Percentiles rank a stretch among this genome's conserved stretches.
These are phyloP conservation scores for Abrus pulchellus DNA, from an alignment of 306 rosid species.

Conservation along the genomic window DNA sequence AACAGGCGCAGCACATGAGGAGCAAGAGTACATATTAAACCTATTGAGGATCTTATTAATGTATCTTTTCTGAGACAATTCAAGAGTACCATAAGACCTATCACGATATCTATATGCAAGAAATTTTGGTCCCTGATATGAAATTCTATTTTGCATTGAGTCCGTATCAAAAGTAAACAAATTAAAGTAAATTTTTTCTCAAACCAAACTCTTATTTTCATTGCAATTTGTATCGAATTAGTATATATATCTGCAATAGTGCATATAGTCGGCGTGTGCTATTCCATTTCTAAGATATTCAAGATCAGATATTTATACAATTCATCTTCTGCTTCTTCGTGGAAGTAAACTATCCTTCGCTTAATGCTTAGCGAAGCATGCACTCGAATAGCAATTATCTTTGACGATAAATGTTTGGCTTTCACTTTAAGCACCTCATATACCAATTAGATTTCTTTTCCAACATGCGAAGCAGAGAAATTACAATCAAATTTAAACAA, in stretches of 20 bases:
- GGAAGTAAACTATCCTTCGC: background rate
- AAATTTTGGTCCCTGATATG: background rate
- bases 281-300: background rate
- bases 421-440: background rate
- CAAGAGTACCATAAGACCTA: no score
- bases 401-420: slow-evolving; percentile 32
- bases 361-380: slow-evolving; percentile 4
- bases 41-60: no score
- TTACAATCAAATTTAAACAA: slow-evolving; percentile 11
- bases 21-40: no score
- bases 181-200: background rate
- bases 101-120: background rate
- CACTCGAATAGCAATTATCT: background rate
- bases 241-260: background rate
- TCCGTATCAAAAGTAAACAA: background rate
- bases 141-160: slow-evolving; percentile 21
- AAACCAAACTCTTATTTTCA: slow-evolving; percentile 23
- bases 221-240: background rate
- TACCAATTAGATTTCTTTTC: background rate
- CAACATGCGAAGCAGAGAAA: slow-evolving; percentile 10
- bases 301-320: slow-evolving; percentile 2
- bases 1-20: no score
- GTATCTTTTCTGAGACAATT: no score
- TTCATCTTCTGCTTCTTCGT: slow-evolving; percentile 3
- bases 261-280: no score